phyloP scores from a whole-genome alignment of 306 rosid species.

The Argentina anserina region DNA sequence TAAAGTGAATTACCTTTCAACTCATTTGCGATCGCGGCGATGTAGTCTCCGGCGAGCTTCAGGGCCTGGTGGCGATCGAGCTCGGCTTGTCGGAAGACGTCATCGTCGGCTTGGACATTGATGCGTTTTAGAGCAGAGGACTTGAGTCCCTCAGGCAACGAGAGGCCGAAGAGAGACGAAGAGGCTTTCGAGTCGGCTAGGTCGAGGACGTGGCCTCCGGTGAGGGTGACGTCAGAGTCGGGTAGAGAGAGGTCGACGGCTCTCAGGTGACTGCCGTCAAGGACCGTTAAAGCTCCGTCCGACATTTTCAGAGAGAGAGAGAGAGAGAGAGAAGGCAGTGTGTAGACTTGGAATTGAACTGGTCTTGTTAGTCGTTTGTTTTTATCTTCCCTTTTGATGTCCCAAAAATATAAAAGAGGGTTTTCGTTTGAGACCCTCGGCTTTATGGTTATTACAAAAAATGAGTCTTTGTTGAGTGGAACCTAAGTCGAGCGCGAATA shows the following conservation, averaged over 20 bases:
- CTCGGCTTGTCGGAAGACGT: conserved; percentile 29
- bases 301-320: conserved; percentile 56
- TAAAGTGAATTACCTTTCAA: conserved; percentile 45
- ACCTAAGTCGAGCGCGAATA: no score
- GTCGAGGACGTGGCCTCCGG: conserved; percentile 61
- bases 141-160: conserved; percentile 52
- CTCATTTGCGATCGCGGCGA: conserved; percentile 75
- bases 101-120: conserved; percentile 17
- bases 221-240: conserved; percentile 23
- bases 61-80: conserved; percentile 46
- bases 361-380: not conserved
- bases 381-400: not conserved
- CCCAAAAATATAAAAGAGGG: no score
- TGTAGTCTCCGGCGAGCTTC: conserved; percentile 40
- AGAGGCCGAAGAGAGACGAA: conserved; percentile 52
- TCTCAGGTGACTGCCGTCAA: conserved; percentile 65
- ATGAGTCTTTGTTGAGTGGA: no score
- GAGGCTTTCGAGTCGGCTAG: conserved; percentile 61
- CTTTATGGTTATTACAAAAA: not conserved
- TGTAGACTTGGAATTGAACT: conserved; percentile 5
- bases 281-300: conserved; percentile 47
- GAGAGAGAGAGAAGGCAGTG: not conserved
- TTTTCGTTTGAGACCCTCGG: not conserved
- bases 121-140: conserved; percentile 55
- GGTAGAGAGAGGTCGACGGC: conserved; percentile 43